Base-by-base conservation (phyloP, 306 rosid genomes). In the Quercus agrifolia region DNA sequence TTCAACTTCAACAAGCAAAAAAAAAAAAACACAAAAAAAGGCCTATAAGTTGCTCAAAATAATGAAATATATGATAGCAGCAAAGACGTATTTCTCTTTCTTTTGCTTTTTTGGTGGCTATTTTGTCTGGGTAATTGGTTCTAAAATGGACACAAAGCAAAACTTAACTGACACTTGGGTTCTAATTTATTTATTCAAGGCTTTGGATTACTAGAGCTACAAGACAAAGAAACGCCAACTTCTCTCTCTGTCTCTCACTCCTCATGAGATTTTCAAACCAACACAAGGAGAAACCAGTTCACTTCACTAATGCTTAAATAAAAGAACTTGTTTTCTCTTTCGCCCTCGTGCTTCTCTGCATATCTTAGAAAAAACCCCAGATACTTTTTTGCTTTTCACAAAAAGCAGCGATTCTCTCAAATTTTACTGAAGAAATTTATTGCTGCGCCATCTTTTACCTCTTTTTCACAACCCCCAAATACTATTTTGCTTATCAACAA, bases 151-250 rank as follows among this genome's bases (percentile, higher is more conserved):
- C 56, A 67, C 71, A 61, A 79, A 54, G 54, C 23, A 21, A 15
- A 15, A 49, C 46, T 41, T 41, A 8, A 41, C 67, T 75, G 75
- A 73, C 77, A 68, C 31, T 20, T 80, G 52, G 73, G 76, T 28
- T 38, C 35, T 76, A 74, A 62, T 23, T 55, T 23, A 69, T 76
- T 76, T 71, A 56, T 67, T 54, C 64, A 57, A 31, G 74, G 64
- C 18, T 27, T 69, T 27, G 85, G 19, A 35, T 59, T 87, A n/a
- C 38, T 0, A 63, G 76, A 79, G 74, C 23, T 82, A 80, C 25
- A 77, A 57, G 86, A 88, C 87, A 79, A 73, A 55, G 58, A 31
- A 35, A 79, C 75, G 69, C 76, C 78, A 52, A 35, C 20, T 54
- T 59, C 78, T 80, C 72, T 57, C 59, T 75, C 41, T 35, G 64